Evolutionary conservation across 176 grass and related monocot genomes (phyloP), one percentile per base, ranked within the genome.

Genomic region (Avena sativa): DNA sequence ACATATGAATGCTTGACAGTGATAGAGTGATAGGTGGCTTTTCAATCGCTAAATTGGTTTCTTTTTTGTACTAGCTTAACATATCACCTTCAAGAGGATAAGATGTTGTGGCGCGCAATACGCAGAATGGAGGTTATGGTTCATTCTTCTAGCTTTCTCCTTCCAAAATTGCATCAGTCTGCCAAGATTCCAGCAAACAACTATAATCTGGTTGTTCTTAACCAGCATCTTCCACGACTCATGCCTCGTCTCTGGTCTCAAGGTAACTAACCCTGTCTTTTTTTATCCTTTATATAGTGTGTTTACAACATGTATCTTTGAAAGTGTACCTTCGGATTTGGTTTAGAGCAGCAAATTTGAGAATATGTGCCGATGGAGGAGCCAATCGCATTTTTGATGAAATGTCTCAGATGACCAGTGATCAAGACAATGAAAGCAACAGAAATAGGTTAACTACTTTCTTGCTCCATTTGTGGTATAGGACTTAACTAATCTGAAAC

Each of bases 291-390:
- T 70, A 25, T 81, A 51, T 76, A 82, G 77, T 17, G 1, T 79
- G 28, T 79, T 20, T 53, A 47, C 1, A 51, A 14, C 13, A 53
- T 72, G 9, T 58, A 46, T 67, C 56, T 49, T 83, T 83, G 51
- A 85, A 70, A 44, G 9, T 79, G 2, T 44, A 56, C 9, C 23
- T 90, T 83, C 85, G 77, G 87, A 87, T 91, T 85, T 76, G 76
- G 65, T 92, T 85, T 95, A 95, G 93, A 92, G 84, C 88, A 95
- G 90, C 93, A 92, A 86, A 92, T 51, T 64, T 90, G 60, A 89
- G 85, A 84, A 92, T 95, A 74, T 95, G 93, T 64, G 93, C 93
- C 2, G 90, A 95, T 85, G 93, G 93, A 86, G 93, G 93, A 79
- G 93, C 93, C 83, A 92, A 95, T 82, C 90, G 62, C 58, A 84